Percentiles rank a stretch among this genome's conserved stretches.
Conservation (phyloP, 1,284 basidiomycete species). For the Pseudozyma thailandica region DNA sequence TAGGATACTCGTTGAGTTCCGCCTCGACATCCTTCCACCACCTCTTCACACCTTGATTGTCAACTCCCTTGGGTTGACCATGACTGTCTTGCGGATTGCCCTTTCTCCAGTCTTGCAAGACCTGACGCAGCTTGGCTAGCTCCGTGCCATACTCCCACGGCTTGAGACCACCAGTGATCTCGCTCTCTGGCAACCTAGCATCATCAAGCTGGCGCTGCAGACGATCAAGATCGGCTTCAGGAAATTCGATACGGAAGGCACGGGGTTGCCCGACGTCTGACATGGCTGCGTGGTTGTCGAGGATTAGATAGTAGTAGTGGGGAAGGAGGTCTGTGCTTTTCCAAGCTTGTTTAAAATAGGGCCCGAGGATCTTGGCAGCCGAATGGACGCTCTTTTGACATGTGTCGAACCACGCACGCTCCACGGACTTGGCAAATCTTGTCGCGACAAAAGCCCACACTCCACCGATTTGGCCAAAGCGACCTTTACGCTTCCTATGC, state of each 20-base stretch:
- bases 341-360: too few species aligned
- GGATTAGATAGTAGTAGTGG: slow-evolving; percentile 5
- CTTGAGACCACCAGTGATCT: slow-evolving; percentile 37
- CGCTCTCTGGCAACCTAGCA: slow-evolving; percentile 35
- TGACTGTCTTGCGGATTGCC: slow-evolving; percentile 32
- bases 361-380: too few species aligned
- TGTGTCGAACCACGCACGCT: too few species aligned
- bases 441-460: too few species aligned
- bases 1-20: slow-evolving; percentile 39
- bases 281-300: slow-evolving; percentile 10
- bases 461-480: too few species aligned
- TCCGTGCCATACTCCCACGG: slow-evolving; percentile 56
- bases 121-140: slow-evolving; percentile 37
- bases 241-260: slow-evolving; percentile 33
- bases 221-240: slow-evolving; percentile 42
- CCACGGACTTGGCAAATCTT: too few species aligned
- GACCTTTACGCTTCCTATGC: too few species aligned
- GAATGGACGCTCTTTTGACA: too few species aligned
- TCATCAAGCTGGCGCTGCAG: slow-evolving; percentile 51
- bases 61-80: slow-evolving; percentile 12
- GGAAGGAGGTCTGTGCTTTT: background rate
- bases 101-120: slow-evolving; percentile 45
- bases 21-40: slow-evolving; percentile 52
- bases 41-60: slow-evolving; percentile 36
- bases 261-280: slow-evolving; percentile 28